Evolutionary conservation across 441 rosid species (phyloP).

Genomic region (Mallotus repandus): DNA sequence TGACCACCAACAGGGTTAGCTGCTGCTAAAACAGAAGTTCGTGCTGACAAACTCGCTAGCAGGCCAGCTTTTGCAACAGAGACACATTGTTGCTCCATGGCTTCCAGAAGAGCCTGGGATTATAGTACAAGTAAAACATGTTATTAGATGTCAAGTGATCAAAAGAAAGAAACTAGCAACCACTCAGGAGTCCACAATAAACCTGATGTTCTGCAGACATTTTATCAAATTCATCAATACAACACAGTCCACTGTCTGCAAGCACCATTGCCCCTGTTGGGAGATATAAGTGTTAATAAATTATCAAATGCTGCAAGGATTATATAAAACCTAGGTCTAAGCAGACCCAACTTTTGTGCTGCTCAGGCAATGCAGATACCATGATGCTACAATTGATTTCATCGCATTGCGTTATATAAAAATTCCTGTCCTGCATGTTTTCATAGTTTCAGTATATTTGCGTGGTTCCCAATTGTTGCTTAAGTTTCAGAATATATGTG

Average conservation of each 20-base stretch:
- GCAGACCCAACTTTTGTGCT: not conserved
- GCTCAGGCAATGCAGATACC: constrained; percentile 2
- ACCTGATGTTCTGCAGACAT: constrained; percentile 99
- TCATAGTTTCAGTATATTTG: not conserved
- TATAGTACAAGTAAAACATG: constrained; percentile 27
- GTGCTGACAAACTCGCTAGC: constrained; percentile 94
- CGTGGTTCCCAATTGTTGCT: not conserved
- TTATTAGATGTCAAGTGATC: constrained; percentile 23
- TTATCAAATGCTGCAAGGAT: not conserved
- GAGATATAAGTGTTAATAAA: constrained; percentile 12
- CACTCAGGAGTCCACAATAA: constrained; percentile 20
- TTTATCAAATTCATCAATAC: constrained; percentile 98
- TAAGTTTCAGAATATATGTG: not conserved
- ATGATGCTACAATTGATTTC: not conserved
- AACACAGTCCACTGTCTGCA: constrained; percentile 95
- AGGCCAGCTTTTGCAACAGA: constrained; percentile 99
- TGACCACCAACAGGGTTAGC: constrained; percentile 99
- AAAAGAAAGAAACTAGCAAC: constrained; percentile 12
- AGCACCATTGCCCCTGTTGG: constrained; percentile 97
- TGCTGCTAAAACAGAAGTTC: constrained; percentile 97
- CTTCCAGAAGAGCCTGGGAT: constrained; percentile 90
- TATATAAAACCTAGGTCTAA: not conserved
- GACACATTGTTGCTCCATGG: constrained; percentile 99
- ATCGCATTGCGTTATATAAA: constrained; percentile 1
- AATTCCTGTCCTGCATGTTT: constrained; percentile 13